Percentiles rank a stretch among this genome's conserved stretches.
phyloP scores from a whole-genome alignment of 139 green algal species.

The Auxenochlorella pyrenoidosa region DNA sequence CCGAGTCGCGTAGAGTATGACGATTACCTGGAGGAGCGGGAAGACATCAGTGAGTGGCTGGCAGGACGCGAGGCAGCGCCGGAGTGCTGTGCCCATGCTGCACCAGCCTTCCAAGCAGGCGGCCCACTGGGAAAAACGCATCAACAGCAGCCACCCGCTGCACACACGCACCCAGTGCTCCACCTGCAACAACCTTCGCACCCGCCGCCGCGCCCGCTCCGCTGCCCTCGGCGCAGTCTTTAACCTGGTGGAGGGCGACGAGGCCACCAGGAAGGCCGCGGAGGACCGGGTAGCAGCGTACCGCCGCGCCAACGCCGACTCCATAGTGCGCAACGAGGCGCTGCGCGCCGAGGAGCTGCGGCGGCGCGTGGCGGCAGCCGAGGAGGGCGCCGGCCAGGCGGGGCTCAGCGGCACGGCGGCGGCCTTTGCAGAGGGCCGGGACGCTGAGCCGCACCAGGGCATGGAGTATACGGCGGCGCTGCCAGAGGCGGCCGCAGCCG shows the following conservation, averaged over 20 bases:
- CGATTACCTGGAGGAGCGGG: conserved; percentile 78
- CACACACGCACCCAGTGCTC: too few relatives aligned
- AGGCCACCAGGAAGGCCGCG: conserved; percentile 28
- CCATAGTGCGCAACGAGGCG: conserved; percentile 52
- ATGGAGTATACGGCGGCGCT: conserved; percentile 47
- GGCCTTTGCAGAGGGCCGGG: conserved; percentile 33
- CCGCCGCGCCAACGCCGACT: conserved; percentile 43
- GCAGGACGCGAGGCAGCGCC: too few relatives aligned
- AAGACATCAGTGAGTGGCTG: conserved; percentile 78
- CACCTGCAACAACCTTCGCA: too few relatives aligned
- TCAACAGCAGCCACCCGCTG: too few relatives aligned
- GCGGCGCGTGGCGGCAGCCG: background rate
- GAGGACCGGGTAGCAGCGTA: conserved; percentile 52
- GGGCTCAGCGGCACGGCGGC: conserved; percentile 48
- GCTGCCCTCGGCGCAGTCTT: conserved; percentile 38
- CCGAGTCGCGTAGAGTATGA: conserved; percentile 59
- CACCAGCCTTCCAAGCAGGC: too few relatives aligned
- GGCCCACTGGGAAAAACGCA: too few relatives aligned
- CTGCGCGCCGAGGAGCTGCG: conserved; percentile 31
- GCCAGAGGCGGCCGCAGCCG: background rate
- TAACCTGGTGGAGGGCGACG: conserved; percentile 52
- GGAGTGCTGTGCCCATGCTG: too few relatives aligned
- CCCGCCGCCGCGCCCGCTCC: too few relatives aligned
- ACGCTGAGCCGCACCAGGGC: conserved; percentile 49
- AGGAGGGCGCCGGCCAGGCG: conserved; percentile 16